These are phyloP conservation scores for sweet orange (Citrus sinensis) DNA, from an alignment of 345 rosid species.

Conservation along the genomic window DVS_A1.0 CM039167.1:5988001-5988500, in stretches of 20 bases:
- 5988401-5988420: background rate
- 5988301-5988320: conserved; percentile 1
- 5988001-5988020: conserved; percentile 3
- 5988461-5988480: conserved; percentile 5
- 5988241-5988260: background rate
- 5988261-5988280: background rate
- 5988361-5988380: background rate
- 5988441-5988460: background rate
- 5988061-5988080: background rate
- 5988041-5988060: background rate
- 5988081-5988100: background rate
- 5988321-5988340: background rate
- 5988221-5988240: conserved; percentile 6
- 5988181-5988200: background rate
- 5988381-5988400: conserved; percentile 1
- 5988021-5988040: background rate
- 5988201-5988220: background rate
- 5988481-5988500: conserved; percentile 3
- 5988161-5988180: background rate
- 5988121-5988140: background rate
- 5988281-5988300: conserved; percentile 4
- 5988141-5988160: background rate
- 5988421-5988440: background rate
- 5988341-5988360: conserved; percentile 2
- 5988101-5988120: conserved; percentile 3